Conservation (phyloP, 768 basidiomycete genomes). For the Leccinum variicolor region DNA sequence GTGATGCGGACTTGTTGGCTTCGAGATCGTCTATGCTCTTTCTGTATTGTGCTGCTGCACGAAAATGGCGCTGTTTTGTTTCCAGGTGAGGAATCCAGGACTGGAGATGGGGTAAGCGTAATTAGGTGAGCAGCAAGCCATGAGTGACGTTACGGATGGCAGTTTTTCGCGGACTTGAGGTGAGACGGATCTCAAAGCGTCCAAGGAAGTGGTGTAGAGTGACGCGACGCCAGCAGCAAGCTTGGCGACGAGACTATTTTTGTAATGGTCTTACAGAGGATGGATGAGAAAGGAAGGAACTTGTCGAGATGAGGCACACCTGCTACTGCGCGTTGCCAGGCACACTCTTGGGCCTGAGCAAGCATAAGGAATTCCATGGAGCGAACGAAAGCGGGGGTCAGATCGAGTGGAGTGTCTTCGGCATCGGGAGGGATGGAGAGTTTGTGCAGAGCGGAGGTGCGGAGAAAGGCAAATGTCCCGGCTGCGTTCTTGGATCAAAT, state of each 20-base stretch:
- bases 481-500: slow-evolving; percentile 56
- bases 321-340: slow-evolving; percentile 88
- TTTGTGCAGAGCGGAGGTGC: slow-evolving; percentile 49
- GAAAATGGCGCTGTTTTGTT: slow-evolving; percentile 82
- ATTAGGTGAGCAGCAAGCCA: background rate
- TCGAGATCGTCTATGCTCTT: slow-evolving; percentile 88
- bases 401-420: slow-evolving; percentile 62
- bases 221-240: slow-evolving; percentile 73
- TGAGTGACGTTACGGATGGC: slow-evolving; percentile 45
- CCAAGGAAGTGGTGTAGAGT: slow-evolving; percentile 55
- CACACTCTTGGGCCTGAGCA: slow-evolving; percentile 95
- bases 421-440: slow-evolving; percentile 44
- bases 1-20: slow-evolving; percentile 52
- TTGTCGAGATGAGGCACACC: slow-evolving; percentile 41
- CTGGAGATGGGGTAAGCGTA: slow-evolving; percentile 31
- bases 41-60: slow-evolving; percentile 84
- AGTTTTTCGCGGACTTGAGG: slow-evolving; percentile 46
- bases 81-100: slow-evolving; percentile 79
- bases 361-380: slow-evolving; percentile 76
- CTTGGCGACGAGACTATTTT: slow-evolving; percentile 81
- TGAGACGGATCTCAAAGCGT: slow-evolving; percentile 41
- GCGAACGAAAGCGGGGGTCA: slow-evolving; percentile 57
- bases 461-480: slow-evolving; percentile 64
- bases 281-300: background rate
- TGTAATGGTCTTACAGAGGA: slow-evolving; percentile 52